Percentiles rank a stretch among this genome's conserved stretches.
phyloP scores from a whole-genome alignment of 108 stramenopile species.

The Fragilaria crotonensis region DNA sequence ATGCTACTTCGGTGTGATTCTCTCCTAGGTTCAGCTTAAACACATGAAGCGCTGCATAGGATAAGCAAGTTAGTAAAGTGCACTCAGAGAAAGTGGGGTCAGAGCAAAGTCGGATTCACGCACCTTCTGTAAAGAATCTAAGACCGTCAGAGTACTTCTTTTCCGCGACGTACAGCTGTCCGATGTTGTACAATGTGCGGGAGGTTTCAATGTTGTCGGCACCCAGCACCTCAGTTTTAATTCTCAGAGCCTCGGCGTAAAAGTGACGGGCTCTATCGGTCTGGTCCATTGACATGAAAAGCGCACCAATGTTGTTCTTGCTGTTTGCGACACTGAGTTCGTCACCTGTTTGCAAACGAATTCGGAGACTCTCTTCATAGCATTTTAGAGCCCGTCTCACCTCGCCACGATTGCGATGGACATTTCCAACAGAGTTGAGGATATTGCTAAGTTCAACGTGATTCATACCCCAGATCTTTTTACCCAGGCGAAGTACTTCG shows the following conservation, averaged over 20 bases:
- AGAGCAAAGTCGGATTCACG: slow-evolving; percentile 18
- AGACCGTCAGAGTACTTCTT: slow-evolving; percentile 5
- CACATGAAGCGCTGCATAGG: background rate
- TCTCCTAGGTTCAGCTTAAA: slow-evolving; percentile 6
- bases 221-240: slow-evolving; percentile 26
- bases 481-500: background rate
- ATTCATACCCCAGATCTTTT: slow-evolving; percentile 2
- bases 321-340: slow-evolving; percentile 29
- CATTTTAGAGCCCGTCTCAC: slow-evolving; percentile 27
- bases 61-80: background rate
- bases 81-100: slow-evolving; percentile 10
- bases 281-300: slow-evolving; percentile 15
- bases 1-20: slow-evolving; percentile 23
- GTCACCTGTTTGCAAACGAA: slow-evolving; percentile 19
- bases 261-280: slow-evolving; percentile 24
- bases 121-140: slow-evolving; percentile 45
- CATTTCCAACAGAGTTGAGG: slow-evolving; percentile 30
- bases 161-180: slow-evolving; percentile 28
- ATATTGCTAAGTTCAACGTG: slow-evolving; percentile 33
- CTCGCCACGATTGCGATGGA: slow-evolving; percentile 16
- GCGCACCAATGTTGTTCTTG: slow-evolving; percentile 36
- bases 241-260: slow-evolving; percentile 28
- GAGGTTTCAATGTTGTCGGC: slow-evolving; percentile 23
- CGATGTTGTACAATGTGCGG: slow-evolving; percentile 31
- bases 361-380: slow-evolving; percentile 35